Percentiles rank a stretch among this genome's conserved stretches.
Evolutionary conservation across 1,284 basidiomycete species (phyloP).

Genomic region (Anthracocystis panici-leucophaei): DNA sequence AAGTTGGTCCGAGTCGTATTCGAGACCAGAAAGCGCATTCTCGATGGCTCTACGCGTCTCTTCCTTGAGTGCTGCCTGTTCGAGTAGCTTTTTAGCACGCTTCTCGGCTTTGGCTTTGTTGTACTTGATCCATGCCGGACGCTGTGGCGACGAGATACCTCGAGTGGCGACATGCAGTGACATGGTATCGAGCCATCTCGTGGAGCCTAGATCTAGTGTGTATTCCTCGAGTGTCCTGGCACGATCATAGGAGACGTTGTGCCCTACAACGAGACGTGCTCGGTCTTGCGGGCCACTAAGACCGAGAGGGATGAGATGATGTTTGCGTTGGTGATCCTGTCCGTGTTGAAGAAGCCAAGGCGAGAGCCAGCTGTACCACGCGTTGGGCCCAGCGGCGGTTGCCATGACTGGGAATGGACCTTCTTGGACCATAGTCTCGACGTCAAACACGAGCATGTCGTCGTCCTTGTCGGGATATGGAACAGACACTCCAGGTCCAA

Average conservation of each 20-base stretch:
- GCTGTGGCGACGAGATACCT: slow-evolving; percentile 94
- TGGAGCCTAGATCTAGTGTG: slow-evolving; percentile 77
- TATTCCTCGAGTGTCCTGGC: slow-evolving; percentile 89
- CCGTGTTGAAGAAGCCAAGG: slow-evolving; percentile 87
- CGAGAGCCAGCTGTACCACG: slow-evolving; percentile 97
- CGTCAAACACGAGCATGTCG: slow-evolving; percentile 86
- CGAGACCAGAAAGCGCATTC: slow-evolving; percentile 50
- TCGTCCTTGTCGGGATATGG: slow-evolving; percentile 73
- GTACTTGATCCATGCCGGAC: slow-evolving; percentile 90
- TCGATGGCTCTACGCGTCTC: slow-evolving; percentile 53
- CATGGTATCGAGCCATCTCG: slow-evolving; percentile 94
- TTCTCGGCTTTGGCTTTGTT: slow-evolving; percentile 74
- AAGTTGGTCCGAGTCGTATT: slow-evolving; percentile 49
- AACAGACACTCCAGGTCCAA: slow-evolving; percentile 65
- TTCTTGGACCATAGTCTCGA: slow-evolving; percentile 89
- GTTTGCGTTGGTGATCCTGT: slow-evolving; percentile 71
- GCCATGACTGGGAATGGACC: slow-evolving; percentile 89
- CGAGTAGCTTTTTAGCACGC: slow-evolving; percentile 72
- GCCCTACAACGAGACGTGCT: slow-evolving; percentile 83
- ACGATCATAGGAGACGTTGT: slow-evolving; percentile 95
- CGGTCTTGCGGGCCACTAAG: slow-evolving; percentile 41
- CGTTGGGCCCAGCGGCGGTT: slow-evolving; percentile 82
- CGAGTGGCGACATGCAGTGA: slow-evolving; percentile 92
- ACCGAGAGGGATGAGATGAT: slow-evolving; percentile 82
- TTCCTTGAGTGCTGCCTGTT: slow-evolving; percentile 68